A percentile compares a stretch with the other conserved stretches of the same genome.
phyloP scores from a whole-genome alignment of 345 rosid species.

The Sisymbrium altissimum region DNA sequence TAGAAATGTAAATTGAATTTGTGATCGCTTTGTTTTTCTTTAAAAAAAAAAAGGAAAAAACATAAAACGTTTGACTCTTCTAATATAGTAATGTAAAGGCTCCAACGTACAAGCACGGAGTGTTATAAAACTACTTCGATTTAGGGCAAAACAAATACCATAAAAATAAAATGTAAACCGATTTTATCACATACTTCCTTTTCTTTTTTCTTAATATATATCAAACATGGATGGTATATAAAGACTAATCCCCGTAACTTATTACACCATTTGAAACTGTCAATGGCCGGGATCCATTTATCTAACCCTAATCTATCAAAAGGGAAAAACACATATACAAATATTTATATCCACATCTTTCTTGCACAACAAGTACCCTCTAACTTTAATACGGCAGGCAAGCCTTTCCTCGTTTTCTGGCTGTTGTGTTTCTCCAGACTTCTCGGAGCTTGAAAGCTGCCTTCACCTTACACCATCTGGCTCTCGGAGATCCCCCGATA shows the following conservation, averaged over 20 bases:
- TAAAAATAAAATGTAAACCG: background rate
- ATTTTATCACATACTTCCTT: background rate
- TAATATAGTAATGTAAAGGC: background rate
- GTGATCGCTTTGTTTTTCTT: background rate
- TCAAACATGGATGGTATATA: background rate
- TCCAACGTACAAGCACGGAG: background rate
- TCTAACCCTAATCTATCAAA: slow-evolving; percentile 7
- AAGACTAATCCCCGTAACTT: slow-evolving; percentile 2
- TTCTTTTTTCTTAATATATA: background rate
- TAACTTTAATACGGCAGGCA: background rate
- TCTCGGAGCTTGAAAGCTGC: slow-evolving; percentile 49
- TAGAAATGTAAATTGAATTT: background rate
- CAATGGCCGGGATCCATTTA: slow-evolving; percentile 26
- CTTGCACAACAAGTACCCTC: background rate
- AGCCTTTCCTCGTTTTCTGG: slow-evolving; percentile 13
- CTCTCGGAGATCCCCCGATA: slow-evolving; percentile 38
- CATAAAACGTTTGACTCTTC: too few relatives aligned
- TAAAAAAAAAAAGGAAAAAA: background rate
- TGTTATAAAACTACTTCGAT: background rate
- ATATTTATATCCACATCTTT: background rate
- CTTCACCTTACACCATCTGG: slow-evolving; percentile 68
- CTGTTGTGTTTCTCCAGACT: slow-evolving; percentile 26
- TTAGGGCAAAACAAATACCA: background rate
- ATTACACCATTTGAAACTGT: background rate
- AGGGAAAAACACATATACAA: background rate